Evolutionary conservation across 805 yeast genomes (phyloP).

Genomic region (Ogataea populi-albae): DNA sequence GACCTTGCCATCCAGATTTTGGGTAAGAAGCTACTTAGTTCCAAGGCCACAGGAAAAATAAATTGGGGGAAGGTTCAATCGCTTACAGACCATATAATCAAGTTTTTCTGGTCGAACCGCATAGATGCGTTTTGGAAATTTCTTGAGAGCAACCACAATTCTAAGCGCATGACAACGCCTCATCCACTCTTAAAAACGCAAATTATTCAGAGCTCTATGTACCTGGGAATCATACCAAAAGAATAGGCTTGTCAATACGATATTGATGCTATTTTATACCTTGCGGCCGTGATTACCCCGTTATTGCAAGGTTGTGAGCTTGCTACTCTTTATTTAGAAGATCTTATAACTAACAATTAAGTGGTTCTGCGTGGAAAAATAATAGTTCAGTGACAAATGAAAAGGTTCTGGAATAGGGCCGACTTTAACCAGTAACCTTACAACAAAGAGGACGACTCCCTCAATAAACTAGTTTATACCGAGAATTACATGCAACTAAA

Average conservation of each 20-base stretch:
- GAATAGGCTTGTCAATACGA: too few species aligned
- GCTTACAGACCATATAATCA: conserved; percentile 29
- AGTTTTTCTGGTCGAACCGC: conserved; percentile 29
- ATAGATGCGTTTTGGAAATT: conserved; percentile 23
- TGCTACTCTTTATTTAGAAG: too few species aligned
- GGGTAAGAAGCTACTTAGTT: conserved; percentile 8
- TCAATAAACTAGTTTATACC: too few species aligned
- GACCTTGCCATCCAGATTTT: conserved; percentile 18
- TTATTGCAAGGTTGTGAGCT: too few species aligned
- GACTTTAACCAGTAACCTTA: too few species aligned
- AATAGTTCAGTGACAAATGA: too few species aligned
- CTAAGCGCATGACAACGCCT: conserved; percentile 1
- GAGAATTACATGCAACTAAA: conserved; percentile 31
- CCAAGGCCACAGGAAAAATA: conserved; percentile 9
- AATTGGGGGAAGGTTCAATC: conserved; percentile 25
- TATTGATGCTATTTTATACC: too few species aligned
- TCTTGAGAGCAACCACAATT: conserved; percentile 14
- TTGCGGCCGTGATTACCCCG: too few species aligned
- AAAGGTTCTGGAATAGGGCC: too few species aligned
- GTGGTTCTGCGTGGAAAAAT: too few species aligned
- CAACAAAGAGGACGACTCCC: conserved; percentile 4
- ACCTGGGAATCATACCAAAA: conserved; percentile 19
- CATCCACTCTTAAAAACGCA: conserved; percentile 18
- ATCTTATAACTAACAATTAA: too few species aligned
- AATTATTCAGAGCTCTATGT: conserved; percentile 20